These are phyloP conservation scores for Aspergillus sp. DNA, from an alignment of 2,329 filamentous ascomycete genomes.

Conservation along the genomic window DNA sequence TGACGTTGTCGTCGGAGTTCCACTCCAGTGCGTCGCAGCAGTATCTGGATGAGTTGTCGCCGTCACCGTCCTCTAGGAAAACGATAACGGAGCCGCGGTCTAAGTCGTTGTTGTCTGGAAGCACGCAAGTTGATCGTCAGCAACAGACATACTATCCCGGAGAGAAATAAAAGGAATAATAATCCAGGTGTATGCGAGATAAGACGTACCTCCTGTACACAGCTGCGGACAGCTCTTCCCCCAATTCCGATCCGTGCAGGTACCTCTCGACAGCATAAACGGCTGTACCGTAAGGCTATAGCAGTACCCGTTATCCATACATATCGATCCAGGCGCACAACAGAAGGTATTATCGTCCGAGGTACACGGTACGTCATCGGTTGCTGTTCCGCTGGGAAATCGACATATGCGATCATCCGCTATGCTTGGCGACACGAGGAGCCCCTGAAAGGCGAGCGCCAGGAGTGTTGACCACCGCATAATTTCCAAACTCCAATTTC, in stretches of 20 bases:
- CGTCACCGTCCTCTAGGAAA: neutral
- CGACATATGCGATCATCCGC: neutral
- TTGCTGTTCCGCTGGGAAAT: neutral
- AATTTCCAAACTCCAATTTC: neutral
- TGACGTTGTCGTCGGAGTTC: neutral
- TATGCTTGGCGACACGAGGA: neutral
- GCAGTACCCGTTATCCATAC: neutral
- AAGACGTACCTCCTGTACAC: neutral
- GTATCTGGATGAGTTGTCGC: neutral
- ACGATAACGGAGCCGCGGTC: neutral
- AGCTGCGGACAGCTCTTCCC: neutral
- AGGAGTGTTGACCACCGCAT: neutral
- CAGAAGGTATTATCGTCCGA: neutral
- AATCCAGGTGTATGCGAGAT: no score
- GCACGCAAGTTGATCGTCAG: no score
- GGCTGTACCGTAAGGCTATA: neutral
- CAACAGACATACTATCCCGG: no score
- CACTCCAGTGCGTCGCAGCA: neutral
- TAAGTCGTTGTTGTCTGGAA: neutral
- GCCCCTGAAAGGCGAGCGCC: neutral
- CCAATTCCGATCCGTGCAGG: neutral
- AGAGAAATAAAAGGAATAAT: no score
- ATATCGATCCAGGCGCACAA: neutral
- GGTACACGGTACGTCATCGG: neutral
- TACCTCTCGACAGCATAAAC: neutral